Evolutionary conservation across 768 basidiomycete genomes (phyloP).

Genomic region (Mycena amicta): DNA sequence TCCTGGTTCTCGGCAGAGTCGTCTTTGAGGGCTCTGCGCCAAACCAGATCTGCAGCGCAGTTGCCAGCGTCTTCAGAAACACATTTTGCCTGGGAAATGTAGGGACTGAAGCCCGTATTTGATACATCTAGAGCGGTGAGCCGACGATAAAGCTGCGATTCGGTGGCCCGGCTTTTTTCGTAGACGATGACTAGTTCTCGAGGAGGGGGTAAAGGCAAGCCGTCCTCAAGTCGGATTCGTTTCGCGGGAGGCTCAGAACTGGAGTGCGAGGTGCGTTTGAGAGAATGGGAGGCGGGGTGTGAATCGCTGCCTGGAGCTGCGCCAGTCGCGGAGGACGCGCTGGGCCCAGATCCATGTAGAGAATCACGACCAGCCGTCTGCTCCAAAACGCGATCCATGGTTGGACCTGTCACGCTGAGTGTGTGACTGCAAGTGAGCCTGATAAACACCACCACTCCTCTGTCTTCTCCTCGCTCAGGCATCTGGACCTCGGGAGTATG

Average conservation of each 20-base stretch:
- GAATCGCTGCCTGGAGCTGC: neutral
- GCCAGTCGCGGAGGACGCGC: neutral
- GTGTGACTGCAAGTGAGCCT: too few relatives aligned
- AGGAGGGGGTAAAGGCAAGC: conserved; percentile 38
- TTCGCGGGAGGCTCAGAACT: neutral
- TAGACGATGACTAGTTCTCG: conserved; percentile 59
- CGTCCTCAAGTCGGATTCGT: conserved; percentile 13
- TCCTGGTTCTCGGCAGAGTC: conserved; percentile 25
- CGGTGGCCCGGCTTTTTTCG: conserved; percentile 29
- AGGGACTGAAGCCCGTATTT: conserved; percentile 38
- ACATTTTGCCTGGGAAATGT: conserved; percentile 50
- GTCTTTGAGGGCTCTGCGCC: conserved; percentile 56
- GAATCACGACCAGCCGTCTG: neutral
- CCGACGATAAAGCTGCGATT: neutral
- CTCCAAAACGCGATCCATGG: neutral
- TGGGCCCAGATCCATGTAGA: neutral
- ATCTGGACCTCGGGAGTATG: too few relatives aligned
- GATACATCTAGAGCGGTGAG: conserved; percentile 37
- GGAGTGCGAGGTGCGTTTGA: neutral
- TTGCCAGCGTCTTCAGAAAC: conserved; percentile 59
- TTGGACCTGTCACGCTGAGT: too few relatives aligned
- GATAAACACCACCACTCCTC: too few relatives aligned
- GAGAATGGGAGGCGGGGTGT: neutral
- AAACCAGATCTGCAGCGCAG: conserved; percentile 72
- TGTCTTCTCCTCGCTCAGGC: too few relatives aligned